A percentile compares a stretch with the other conserved stretches of the same genome.
phyloP scores from a whole-genome alignment of 2,329 filamentous ascomycete species.

The Xylaria multiplex region DNA sequence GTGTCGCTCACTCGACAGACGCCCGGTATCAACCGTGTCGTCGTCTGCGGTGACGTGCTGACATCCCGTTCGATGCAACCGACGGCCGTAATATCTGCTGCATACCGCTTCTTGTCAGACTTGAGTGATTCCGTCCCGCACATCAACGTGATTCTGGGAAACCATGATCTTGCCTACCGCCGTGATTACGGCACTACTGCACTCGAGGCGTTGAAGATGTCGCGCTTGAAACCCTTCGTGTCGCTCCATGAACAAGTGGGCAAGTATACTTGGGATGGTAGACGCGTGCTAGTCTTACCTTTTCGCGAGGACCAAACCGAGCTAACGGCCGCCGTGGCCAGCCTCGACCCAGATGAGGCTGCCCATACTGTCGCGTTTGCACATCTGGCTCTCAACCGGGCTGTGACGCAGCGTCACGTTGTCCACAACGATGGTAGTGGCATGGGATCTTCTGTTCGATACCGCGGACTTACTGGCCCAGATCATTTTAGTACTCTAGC shows the following conservation, averaged over 20 bases:
- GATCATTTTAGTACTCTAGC: slow-evolving; percentile 45
- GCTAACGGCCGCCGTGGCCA: slow-evolving; percentile 42
- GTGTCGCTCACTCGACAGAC: slow-evolving; percentile 40
- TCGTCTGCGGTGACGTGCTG: slow-evolving; percentile 50
- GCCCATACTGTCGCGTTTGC: slow-evolving; percentile 47
- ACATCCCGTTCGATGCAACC: slow-evolving; percentile 46
- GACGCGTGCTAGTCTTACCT: slow-evolving; percentile 48
- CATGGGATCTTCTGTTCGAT: slow-evolving; percentile 35
- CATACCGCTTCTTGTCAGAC: slow-evolving; percentile 47
- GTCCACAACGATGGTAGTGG: slow-evolving; percentile 34
- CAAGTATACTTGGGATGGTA: slow-evolving; percentile 45
- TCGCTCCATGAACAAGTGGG: slow-evolving; percentile 43
- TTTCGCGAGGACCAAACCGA: slow-evolving; percentile 49
- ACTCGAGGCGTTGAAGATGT: slow-evolving; percentile 46
- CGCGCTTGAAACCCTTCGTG: slow-evolving; percentile 42
- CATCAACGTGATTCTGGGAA: slow-evolving; percentile 50
- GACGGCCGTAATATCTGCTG: slow-evolving; percentile 48
- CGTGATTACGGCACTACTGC: slow-evolving; percentile 47
- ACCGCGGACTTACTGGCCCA: slow-evolving; percentile 45
- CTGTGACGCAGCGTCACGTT: slow-evolving; percentile 47
- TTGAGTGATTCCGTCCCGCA: slow-evolving; percentile 45
- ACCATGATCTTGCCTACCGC: slow-evolving; percentile 50
- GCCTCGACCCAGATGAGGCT: slow-evolving; percentile 40
- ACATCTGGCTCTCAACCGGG: slow-evolving; percentile 49
- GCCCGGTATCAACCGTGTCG: slow-evolving; percentile 42